These are phyloP conservation scores for Abortiporus biennis DNA, from an alignment of 1,284 basidiomycete genomes.

Conservation along the genomic window DNA sequence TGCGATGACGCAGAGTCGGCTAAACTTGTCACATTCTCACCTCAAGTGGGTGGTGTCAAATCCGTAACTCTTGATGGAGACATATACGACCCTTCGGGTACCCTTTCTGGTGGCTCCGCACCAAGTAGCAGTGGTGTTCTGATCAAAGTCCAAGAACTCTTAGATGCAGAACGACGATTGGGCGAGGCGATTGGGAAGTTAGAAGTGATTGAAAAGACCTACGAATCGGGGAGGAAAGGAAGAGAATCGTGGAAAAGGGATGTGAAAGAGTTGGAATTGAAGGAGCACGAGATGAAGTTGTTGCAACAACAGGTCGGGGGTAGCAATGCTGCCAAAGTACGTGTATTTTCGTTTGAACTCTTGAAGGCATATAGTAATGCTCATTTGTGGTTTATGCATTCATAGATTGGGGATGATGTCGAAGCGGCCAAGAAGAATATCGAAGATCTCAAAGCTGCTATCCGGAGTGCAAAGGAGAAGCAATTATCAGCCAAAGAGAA, in stretches of 20 bases:
- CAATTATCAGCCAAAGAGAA: constrained; percentile 77
- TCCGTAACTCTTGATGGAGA: constrained; percentile 95
- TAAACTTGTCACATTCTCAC: constrained; percentile 82
- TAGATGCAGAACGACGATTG: constrained; percentile 53
- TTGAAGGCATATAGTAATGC: not conserved
- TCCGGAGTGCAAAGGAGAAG: constrained; percentile 67
- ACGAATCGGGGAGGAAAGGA: constrained; percentile 45
- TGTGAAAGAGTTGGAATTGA: constrained; percentile 78
- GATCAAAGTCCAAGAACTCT: constrained; percentile 81
- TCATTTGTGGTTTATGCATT: constrained; percentile 1
- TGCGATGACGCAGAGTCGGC: constrained; percentile 89
- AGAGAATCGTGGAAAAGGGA: constrained; percentile 70
- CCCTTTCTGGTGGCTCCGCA: constrained; percentile 87
- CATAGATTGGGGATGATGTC: constrained; percentile 78
- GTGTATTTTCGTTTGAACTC: constrained; percentile 22
- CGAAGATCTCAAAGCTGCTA: constrained; percentile 56
- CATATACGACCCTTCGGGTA: constrained; percentile 95
- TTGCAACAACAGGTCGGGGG: constrained; percentile 84
- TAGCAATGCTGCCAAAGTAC: constrained; percentile 84
- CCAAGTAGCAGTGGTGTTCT: constrained; percentile 75
- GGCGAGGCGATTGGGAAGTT: constrained; percentile 48
- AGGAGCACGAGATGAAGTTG: constrained; percentile 81
- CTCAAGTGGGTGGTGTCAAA: constrained; percentile 61
- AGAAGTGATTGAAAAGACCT: constrained; percentile 52
- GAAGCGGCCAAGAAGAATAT: constrained; percentile 69